Percentiles rank a stretch among this genome's conserved stretches.
Evolutionary conservation across 768 basidiomycete species (phyloP).

Genomic region (Suillus variegatus): DNA sequence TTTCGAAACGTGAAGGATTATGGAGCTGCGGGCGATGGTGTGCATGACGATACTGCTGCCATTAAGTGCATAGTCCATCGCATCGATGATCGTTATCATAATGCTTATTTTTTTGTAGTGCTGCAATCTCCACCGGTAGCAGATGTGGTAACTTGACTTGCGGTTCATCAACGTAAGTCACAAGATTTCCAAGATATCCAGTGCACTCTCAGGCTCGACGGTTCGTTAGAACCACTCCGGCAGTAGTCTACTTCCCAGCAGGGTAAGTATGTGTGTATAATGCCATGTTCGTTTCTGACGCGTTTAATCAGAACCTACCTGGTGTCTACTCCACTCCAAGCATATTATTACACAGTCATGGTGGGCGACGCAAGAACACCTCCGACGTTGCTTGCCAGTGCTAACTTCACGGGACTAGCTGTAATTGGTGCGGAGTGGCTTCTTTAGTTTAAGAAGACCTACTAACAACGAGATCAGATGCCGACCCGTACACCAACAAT

Average conservation of each 20-base stretch:
- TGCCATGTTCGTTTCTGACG: background rate
- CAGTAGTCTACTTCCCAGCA: constrained; percentile 67
- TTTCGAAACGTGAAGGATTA: constrained; percentile 72
- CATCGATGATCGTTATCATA: constrained; percentile 2
- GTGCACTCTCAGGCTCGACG: background rate
- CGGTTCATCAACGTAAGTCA: constrained; percentile 50
- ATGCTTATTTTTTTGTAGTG: constrained; percentile 33
- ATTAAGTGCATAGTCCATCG: constrained; percentile 51
- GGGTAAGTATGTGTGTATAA: constrained; percentile 43
- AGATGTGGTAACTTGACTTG: constrained; percentile 62
- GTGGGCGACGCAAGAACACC: constrained; percentile 35
- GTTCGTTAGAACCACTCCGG: constrained; percentile 54
- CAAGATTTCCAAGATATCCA: background rate
- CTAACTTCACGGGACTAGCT: constrained; percentile 33
- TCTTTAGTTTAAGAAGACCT: background rate
- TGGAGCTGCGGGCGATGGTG: constrained; percentile 55
- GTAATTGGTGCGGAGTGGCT: constrained; percentile 29
- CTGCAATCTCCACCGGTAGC: constrained; percentile 57
- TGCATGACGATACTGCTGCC: constrained; percentile 69
- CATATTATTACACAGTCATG: constrained; percentile 35
- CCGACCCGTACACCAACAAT: constrained; percentile 64
- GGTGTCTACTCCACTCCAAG: constrained; percentile 27
- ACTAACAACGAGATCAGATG: constrained; percentile 43
- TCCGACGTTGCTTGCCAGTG: constrained; percentile 33
- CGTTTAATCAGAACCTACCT: constrained; percentile 27